Evolutionary conservation across 768 basidiomycete genomes (phyloP).

Genomic region (Panus rudis): DNA sequence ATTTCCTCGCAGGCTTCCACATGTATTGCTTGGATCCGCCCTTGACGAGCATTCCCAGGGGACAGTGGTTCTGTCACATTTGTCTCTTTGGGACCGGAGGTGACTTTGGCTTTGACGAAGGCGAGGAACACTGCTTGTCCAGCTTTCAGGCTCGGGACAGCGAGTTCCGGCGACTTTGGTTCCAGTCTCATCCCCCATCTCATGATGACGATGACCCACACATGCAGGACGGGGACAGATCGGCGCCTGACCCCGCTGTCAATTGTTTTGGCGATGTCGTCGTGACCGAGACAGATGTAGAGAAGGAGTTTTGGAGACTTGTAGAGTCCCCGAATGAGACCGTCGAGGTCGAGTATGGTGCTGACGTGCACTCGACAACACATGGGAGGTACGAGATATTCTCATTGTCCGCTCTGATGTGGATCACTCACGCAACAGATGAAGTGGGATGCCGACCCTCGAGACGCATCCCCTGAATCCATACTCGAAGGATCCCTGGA

Average conservation of each 20-base stretch:
- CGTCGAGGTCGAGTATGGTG: conserved; percentile 99
- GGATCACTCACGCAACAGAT: conserved; percentile 5
- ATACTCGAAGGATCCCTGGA: conserved; percentile 92
- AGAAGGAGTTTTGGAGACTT: conserved; percentile 94
- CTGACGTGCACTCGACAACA: conserved; percentile 95
- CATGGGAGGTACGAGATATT: conserved; percentile 75
- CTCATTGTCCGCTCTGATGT: conserved; percentile 14
- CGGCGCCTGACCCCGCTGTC: conserved; percentile 37
- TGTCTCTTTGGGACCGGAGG: conserved; percentile 89
- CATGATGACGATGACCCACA: conserved; percentile 21
- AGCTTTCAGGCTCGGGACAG: conserved; percentile 89
- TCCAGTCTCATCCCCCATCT: conserved; percentile 64
- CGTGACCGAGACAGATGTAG: conserved; percentile 88
- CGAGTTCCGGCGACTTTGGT: conserved; percentile 88
- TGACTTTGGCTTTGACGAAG: conserved; percentile 98
- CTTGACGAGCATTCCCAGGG: conserved; percentile 75
- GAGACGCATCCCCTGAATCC: conserved; percentile 87
- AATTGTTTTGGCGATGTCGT: conserved; percentile 50
- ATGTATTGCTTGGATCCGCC: conserved; percentile 96
- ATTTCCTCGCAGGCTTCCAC: conserved; percentile 68
- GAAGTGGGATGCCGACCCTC: conserved; percentile 89
- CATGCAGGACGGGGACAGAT: neutral
- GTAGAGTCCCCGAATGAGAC: conserved; percentile 86
- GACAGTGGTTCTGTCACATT: conserved; percentile 93
- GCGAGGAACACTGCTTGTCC: conserved; percentile 88